Conservation (phyloP, 78 protist species). For the Dictyostelium citrinum region DNA sequence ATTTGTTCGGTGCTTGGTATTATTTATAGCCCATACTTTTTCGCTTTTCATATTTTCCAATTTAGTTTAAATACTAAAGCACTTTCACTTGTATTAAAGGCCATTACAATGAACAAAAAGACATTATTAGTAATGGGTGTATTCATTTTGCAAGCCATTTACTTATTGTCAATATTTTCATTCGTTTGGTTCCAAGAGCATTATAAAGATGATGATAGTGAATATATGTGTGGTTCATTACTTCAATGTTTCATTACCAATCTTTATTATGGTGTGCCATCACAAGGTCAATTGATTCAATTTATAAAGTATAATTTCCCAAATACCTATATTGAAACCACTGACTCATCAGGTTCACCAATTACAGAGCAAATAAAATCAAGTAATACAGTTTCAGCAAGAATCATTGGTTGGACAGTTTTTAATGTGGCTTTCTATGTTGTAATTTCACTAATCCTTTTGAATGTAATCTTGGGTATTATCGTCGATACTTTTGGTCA, state of each 20-base stretch:
- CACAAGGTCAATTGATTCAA: conserved; percentile 68
- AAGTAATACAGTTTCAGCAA: neutral
- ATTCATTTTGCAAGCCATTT: conserved; percentile 59
- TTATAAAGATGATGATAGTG: neutral
- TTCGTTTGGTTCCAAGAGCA: conserved; percentile 18
- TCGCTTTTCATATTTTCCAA: conserved; percentile 57
- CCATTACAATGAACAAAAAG: conserved; percentile 31
- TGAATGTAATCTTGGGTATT: conserved; percentile 78
- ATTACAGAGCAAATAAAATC: too few species aligned
- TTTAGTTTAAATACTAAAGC: conserved; percentile 51
- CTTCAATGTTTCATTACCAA: conserved; percentile 55
- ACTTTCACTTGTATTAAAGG: conserved; percentile 42
- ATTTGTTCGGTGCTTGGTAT: conserved; percentile 39
- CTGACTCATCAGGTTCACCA: neutral
- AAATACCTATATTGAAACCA: neutral
- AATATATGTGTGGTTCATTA: conserved; percentile 3
- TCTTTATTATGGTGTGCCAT: conserved; percentile 62
- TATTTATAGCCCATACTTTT: conserved; percentile 18
- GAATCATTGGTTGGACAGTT: conserved; percentile 44
- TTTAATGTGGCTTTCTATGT: conserved; percentile 51
- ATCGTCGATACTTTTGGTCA: conserved; percentile 83
- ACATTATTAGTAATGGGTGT: conserved; percentile 59
- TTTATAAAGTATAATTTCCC: neutral
- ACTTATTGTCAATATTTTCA: conserved; percentile 49
- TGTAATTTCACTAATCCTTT: neutral